phyloP scores from a whole-genome alignment of 2,329 filamentous ascomycete genomes.

The Emmonsiellopsis sp. region DNA sequence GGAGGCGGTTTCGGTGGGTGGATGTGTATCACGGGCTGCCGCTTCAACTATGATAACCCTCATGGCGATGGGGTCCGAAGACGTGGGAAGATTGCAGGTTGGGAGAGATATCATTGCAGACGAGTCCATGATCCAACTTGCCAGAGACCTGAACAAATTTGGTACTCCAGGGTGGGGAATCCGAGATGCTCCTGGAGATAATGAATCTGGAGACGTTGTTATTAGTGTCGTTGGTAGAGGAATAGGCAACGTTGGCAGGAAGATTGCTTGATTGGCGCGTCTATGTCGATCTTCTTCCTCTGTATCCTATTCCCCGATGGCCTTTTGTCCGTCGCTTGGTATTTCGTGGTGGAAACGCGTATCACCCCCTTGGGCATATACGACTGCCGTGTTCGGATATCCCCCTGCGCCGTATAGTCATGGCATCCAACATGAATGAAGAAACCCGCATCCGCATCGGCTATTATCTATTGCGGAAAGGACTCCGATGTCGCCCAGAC shows the following conservation, averaged over 20 bases:
- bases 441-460: no score
- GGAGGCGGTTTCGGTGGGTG: conserved; percentile 71
- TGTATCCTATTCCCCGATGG: not conserved
- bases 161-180: conserved; percentile 87
- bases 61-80: conserved; percentile 97
- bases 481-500: no score
- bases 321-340: no score
- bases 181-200: conserved; percentile 60
- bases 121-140: conserved; percentile 69
- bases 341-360: no score
- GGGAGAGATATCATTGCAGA: conserved; percentile 73
- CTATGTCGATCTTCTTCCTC: not conserved
- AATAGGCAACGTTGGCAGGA: conserved; percentile 89
- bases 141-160: conserved; percentile 78
- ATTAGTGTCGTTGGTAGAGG: conserved; percentile 87
- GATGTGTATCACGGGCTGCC: conserved; percentile 66
- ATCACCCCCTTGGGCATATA: no score
- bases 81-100: conserved; percentile 77
- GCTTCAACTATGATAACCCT: conserved; percentile 68
- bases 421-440: no score
- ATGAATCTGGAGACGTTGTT: conserved; percentile 59
- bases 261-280: conserved; percentile 52
- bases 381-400: no score
- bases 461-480: no score
- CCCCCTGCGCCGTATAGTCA: no score